These are phyloP conservation scores for Salix brachista DNA, from an alignment of 345 rosid species.

Conservation along the genomic window DNA sequence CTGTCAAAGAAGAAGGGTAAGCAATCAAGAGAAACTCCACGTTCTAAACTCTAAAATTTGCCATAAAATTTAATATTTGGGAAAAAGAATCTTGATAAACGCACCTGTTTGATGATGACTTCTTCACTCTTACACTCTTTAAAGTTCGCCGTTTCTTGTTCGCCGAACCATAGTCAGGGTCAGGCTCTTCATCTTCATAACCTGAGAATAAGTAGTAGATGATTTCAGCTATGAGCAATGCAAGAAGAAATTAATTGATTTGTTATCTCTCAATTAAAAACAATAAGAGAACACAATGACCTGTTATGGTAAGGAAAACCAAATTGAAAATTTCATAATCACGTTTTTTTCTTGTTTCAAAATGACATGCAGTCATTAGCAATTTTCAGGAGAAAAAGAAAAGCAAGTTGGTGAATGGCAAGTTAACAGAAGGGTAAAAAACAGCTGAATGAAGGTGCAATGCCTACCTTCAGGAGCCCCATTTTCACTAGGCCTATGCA, in stretches of 20 bases:
- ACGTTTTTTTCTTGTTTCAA: too few species aligned
- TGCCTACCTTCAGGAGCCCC: constrained; percentile 67
- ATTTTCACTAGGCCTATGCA: constrained; percentile 77
- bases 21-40: constrained; percentile 19
- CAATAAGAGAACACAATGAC: too few species aligned
- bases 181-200: constrained; percentile 85
- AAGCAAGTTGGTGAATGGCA: constrained; percentile 8
- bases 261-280: neutral
- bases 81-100: constrained; percentile 30
- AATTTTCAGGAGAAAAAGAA: neutral
- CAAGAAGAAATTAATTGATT: neutral
- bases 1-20: constrained; percentile 41
- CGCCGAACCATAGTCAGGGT: constrained; percentile 63
- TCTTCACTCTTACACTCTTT: constrained; percentile 73
- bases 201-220: constrained; percentile 34
- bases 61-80: constrained; percentile 9
- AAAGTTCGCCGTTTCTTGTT: constrained; percentile 68
- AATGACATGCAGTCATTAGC: neutral
- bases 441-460: constrained; percentile 16
- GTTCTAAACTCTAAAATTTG: constrained; percentile 3
- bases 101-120: constrained; percentile 68
- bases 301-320: too few species aligned
- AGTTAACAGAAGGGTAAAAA: constrained; percentile 3
- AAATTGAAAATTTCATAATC: too few species aligned
- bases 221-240: neutral